Conservation (phyloP, 306 rosid species). For the Sicyos baderoa region DNA sequence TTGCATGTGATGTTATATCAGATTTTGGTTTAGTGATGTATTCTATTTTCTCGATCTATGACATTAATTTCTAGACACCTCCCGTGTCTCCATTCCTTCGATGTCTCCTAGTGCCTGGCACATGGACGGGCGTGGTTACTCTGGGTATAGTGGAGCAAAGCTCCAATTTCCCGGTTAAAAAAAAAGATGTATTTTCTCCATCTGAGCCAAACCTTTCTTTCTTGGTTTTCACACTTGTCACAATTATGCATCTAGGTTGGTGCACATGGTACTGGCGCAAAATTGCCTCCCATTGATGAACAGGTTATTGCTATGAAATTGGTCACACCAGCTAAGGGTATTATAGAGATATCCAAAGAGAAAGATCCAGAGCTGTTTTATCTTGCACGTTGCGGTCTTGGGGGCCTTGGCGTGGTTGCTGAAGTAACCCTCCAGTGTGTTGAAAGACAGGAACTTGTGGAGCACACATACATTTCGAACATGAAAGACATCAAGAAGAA, state of each 20-base stretch:
- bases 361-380: slow-evolving; percentile 83
- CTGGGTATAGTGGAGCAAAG: no score
- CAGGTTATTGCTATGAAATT: slow-evolving; percentile 83
- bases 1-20: background rate
- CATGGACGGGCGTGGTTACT: no score
- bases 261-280: slow-evolving; percentile 97
- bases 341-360: slow-evolving; percentile 72
- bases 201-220: background rate
- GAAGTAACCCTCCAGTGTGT: slow-evolving; percentile 97
- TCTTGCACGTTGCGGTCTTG: slow-evolving; percentile 96
- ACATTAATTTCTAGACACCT: no score
- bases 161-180: no score
- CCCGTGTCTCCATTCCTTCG: no score
- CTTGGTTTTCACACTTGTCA: background rate
- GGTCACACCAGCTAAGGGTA: slow-evolving; percentile 92
- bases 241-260: slow-evolving; percentile 62
- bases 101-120: no score
- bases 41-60: no score
- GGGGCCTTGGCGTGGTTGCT: slow-evolving; percentile 95
- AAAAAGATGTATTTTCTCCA: no score
- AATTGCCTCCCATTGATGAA: slow-evolving; percentile 92
- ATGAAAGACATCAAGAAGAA: slow-evolving; percentile 81
- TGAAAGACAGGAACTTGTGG: slow-evolving; percentile 94
- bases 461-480: slow-evolving; percentile 71
- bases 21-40: background rate